Evolutionary conservation across 305 asterid genomes (phyloP), one percentile per base, ranked within the genome.

Genomic region (Rubia balearica): DNA sequence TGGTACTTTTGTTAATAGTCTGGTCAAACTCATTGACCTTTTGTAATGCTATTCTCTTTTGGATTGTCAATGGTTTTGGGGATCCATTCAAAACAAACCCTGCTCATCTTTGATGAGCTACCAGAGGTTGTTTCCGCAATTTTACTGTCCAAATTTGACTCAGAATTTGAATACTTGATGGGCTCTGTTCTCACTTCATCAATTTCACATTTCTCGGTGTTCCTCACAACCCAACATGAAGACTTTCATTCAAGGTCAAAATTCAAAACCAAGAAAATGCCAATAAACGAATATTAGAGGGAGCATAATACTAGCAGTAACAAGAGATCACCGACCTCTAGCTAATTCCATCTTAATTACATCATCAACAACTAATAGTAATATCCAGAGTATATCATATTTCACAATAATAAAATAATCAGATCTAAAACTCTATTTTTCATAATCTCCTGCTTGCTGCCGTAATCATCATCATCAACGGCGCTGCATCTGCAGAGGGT

Each of bases 401-500:
- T 46, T 46, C 53, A 46, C 9, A 10, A 53, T n/a, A 30, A 30
- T 16, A 6, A 17, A 51, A 53, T 53, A 53, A 22, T 53, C 59
- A 53, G 59, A 57, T 57, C 62, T 57, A 19, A 12, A 19, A 21
- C 27, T 3, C 62, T 57, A 19, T 6, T 10, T 3, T 57, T 21
- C 62, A 19, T 19, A 7, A 49, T 30, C 36, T 30, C 36, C 36
- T 1, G 36, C 36, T 30, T 30, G 36, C 36, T 30, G 2, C 36
- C 36, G 36, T 30, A 30, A 30, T 30, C 36, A 30, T 30, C 36
- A 12, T 61, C n/a, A 63, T 38, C 30, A 59, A n/a, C 51, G 74
- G 27, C 70, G 86, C 70, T 78, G 83, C 53, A 78, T 66, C 68
- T 80, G 83, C 69, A 53, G 59, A 16, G 17, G 59, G 59, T 53